A percentile compares a stretch with the other conserved stretches of the same genome.
phyloP scores from a whole-genome alignment of 2,329 filamentous ascomycete genomes.

The Aspergillus pseudoglaucus region DNA sequence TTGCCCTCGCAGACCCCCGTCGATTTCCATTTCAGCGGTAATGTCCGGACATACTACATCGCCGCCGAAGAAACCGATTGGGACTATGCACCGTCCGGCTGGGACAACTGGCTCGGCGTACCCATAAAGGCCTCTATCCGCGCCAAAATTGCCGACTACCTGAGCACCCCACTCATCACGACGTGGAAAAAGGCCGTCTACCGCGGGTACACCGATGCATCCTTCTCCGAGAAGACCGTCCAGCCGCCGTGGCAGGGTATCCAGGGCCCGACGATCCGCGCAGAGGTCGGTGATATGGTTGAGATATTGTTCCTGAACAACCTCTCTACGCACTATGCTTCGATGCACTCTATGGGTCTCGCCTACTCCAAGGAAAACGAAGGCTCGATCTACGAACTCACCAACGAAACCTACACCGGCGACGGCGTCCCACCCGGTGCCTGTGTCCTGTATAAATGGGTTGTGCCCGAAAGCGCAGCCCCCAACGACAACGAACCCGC shows the following conservation, averaged over 20 bases:
- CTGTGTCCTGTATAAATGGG: conserved; percentile 2
- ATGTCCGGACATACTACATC: conserved; percentile 3
- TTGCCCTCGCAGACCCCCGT: neutral
- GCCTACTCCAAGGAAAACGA: conserved; percentile 1
- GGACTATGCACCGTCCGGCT: conserved; percentile 4
- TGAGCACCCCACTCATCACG: conserved; percentile 6
- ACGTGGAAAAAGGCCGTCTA: conserved; percentile 24
- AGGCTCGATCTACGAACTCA: neutral
- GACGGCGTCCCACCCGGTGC: conserved; percentile 1
- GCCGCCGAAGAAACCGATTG: conserved; percentile 3
- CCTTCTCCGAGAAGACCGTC: conserved; percentile 13
- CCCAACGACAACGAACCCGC: conserved; percentile 8
- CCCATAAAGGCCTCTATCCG: conserved; percentile 8
- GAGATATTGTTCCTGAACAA: conserved; percentile 2
- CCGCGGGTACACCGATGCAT: conserved; percentile 24
- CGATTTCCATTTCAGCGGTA: conserved; percentile 2
- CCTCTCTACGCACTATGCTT: neutral
- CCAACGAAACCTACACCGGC: neutral
- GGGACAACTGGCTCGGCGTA: conserved; percentile 10
- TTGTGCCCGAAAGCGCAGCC: conserved; percentile 2
- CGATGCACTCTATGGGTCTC: conserved; percentile 3
- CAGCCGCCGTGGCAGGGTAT: conserved; percentile 19
- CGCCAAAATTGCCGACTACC: conserved; percentile 3
- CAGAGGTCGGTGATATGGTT: conserved; percentile 2
- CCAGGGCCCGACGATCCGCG: conserved; percentile 1